Conservation (phyloP, 441 rosid genomes). For the Arabidopsis hybrid region DNA sequence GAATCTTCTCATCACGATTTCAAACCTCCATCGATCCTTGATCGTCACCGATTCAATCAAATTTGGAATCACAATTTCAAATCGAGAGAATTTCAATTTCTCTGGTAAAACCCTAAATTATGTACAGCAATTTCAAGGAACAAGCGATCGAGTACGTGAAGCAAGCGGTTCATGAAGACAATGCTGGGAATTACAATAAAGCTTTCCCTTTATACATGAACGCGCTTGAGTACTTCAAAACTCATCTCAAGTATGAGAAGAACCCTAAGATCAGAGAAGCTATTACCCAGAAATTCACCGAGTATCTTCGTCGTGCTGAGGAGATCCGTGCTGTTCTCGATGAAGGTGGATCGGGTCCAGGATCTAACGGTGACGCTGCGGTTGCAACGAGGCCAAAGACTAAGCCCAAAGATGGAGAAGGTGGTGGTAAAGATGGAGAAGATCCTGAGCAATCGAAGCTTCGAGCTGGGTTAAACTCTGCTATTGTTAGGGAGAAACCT, state of each 20-base stretch:
- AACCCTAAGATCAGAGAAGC: constrained; percentile 94
- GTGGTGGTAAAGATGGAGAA: constrained; percentile 80
- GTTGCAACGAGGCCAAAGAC: constrained; percentile 87
- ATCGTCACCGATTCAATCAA: not conserved
- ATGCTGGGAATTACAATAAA: constrained; percentile 90
- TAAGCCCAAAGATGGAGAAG: constrained; percentile 84
- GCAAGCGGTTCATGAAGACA: constrained; percentile 94
- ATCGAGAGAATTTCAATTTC: not conserved
- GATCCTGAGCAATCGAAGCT: constrained; percentile 86
- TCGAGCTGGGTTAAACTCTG: constrained; percentile 80
- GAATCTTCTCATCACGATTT: not conserved
- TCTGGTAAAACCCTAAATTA: constrained; percentile 39
- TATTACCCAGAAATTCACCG: constrained; percentile 92
- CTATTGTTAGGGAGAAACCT: constrained; percentile 87
- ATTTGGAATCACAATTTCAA: not conserved
- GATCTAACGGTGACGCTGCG: constrained; percentile 88
- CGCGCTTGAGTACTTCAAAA: constrained; percentile 96
- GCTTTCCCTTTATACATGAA: constrained; percentile 97
- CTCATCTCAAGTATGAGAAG: constrained; percentile 98
- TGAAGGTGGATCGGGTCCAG: constrained; percentile 90
- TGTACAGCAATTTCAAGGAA: constrained; percentile 99
- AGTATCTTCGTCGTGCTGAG: constrained; percentile 96
- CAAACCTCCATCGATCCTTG: constrained; percentile 19
- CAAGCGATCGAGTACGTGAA: constrained; percentile 98
- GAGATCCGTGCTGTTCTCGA: constrained; percentile 97